Percentiles rank a stretch among this genome's conserved stretches.
Conservation (phyloP, 805 yeast species). For the Metschnikowia noctiluminum region DNA sequence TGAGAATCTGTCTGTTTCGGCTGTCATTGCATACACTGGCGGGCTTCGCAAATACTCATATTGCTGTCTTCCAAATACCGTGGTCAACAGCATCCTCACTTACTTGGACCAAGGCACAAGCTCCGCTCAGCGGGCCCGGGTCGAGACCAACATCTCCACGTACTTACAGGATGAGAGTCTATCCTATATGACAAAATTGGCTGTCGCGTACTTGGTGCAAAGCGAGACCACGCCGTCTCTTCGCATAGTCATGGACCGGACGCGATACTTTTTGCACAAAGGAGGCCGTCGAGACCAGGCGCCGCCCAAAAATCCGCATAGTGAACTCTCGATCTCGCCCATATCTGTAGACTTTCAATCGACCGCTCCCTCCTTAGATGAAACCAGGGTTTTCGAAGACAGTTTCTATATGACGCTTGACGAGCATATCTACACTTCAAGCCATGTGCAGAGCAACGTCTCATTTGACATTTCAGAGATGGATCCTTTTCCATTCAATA, state of each 20-base stretch:
- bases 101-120: conserved; percentile 3
- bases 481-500: conserved; percentile 37
- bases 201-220: conserved; percentile 29
- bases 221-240: conserved; percentile 28
- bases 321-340: conserved; percentile 11
- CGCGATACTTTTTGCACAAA: conserved; percentile 30
- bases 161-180: conserved; percentile 21
- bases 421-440: conserved; percentile 33
- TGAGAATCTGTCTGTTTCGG: conserved; percentile 24
- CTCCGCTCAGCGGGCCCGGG: background rate
- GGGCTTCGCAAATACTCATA: conserved; percentile 40
- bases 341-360: conserved; percentile 6
- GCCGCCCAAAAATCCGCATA: conserved; percentile 4
- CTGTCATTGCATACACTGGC: conserved; percentile 36
- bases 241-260: conserved; percentile 27
- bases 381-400: conserved; percentile 24
- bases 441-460: conserved; percentile 18
- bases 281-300: conserved; percentile 15
- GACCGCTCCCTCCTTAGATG: conserved; percentile 8
- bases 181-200: conserved; percentile 23
- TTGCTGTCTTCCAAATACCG: conserved; percentile 34
- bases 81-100: conserved; percentile 11
- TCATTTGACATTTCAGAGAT: conserved; percentile 14
- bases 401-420: conserved; percentile 33
- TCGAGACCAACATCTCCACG: conserved; percentile 19